Evolutionary conservation across 2,329 filamentous ascomycete genomes (phyloP).

Genomic region (Colletotrichum sp.): DNA sequence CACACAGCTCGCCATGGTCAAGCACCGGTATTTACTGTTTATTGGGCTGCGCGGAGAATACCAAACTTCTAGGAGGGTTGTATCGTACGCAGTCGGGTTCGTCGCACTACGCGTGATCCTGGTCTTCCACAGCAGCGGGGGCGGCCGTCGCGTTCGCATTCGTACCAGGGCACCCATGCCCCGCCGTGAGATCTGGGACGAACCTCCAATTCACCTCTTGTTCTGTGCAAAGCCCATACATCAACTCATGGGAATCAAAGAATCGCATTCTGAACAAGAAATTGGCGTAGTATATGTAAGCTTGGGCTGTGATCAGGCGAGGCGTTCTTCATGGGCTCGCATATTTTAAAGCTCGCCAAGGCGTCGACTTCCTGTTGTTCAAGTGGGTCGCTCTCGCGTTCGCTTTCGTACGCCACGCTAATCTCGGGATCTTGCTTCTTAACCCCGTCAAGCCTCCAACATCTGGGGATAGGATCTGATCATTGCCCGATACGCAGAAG

Average conservation of each 20-base stretch:
- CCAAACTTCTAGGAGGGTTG: neutral
- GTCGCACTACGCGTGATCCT: neutral
- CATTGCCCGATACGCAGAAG: neutral
- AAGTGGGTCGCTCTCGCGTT: neutral
- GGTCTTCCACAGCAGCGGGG: neutral
- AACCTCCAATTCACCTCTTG: neutral
- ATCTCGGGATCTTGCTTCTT: neutral
- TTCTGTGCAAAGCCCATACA: neutral
- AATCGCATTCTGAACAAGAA: accelerated
- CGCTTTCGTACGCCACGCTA: neutral
- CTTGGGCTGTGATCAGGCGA: neutral
- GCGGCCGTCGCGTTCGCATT: neutral
- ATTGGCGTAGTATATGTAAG: neutral
- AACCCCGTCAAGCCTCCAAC: neutral
- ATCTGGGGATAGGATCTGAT: neutral
- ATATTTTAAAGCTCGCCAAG: neutral
- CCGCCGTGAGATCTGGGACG: neutral
- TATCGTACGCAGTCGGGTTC: neutral
- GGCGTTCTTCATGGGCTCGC: neutral
- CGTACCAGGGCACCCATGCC: neutral
- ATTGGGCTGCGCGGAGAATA: neutral
- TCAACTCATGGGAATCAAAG: neutral
- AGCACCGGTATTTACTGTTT: neutral
- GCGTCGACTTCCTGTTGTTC: neutral
- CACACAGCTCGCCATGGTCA: neutral